Base-by-base conservation (phyloP, 2,329 filamentous ascomycete species). In the Fusarium sp. region DNA sequence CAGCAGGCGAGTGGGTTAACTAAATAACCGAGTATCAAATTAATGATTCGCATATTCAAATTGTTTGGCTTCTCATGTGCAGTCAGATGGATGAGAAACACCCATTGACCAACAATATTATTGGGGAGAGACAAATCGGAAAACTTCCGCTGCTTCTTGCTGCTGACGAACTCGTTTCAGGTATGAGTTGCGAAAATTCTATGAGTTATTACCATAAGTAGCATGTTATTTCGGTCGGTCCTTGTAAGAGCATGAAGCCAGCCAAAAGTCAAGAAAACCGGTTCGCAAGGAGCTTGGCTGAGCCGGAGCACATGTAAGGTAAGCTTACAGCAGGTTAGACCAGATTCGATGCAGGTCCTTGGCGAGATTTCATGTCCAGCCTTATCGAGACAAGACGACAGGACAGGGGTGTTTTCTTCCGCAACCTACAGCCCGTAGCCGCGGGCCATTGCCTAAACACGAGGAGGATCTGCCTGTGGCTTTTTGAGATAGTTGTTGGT, bases 161-260 rank as follows among this genome's bases (percentile, higher is more conserved):
- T 42, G 28, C 42, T 45, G 59, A 40, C 56, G 67, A 58, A 56
- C 67, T 59, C 57, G 72, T 74, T 74, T 74, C 72, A 74, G 72
- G 72, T 69, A 51, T 52, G 46, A 60, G 23, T 64, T 62, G 57
- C 62, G 47, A 67, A 47, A 57, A 55, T 49, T 57, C 47, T 28
- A 30, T 9, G 20, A 45, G n/a, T 23, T n/a, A 52, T 31, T 51
- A 42, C 23, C 33, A 23, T 23, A 23, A n/a, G 33, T 8, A 51
- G 20, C 44, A 36, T 36, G 55, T 42, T 60, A 54, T 52, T 49
- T 23, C 23, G 23, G 23, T 51, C 70, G 57, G 59, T 41, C 60
- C 50, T 46, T 64, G 49, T 65, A 57, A 60, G 12, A 40, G 15
- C 38, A 58, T 46, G 51, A 47, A 42, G 38, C 28, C 49, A 59